Conservation (phyloP, 192 early-diverging fungal species). For the Phlyctochytrium arcticum region DNA sequence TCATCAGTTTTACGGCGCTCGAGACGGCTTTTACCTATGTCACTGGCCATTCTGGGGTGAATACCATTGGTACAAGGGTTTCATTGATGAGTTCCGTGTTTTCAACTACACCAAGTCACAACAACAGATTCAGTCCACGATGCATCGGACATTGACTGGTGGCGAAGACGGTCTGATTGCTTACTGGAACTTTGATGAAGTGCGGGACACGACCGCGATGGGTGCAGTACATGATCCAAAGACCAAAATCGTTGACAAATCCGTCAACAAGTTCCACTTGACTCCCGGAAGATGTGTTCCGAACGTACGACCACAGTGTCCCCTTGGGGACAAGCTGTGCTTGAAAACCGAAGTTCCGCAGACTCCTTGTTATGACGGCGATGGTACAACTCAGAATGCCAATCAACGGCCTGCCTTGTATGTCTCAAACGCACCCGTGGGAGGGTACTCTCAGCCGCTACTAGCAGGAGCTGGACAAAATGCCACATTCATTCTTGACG, state of each 20-base stretch:
- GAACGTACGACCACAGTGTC: not conserved
- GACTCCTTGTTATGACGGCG: not conserved
- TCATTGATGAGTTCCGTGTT: constrained; percentile 8
- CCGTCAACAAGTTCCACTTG: not conserved
- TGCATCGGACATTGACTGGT: not conserved
- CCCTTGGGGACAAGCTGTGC: not conserved
- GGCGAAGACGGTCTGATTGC: not conserved
- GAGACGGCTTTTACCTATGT: constrained; percentile 4
- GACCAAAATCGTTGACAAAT: not conserved
- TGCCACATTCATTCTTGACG: not conserved
- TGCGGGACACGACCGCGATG: not conserved
- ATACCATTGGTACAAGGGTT: constrained; percentile 3
- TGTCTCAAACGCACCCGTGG: constrained; percentile 7
- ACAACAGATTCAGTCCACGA: not conserved
- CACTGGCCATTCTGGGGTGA: constrained; percentile 5
- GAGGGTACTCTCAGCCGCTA: not conserved
- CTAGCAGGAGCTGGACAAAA: not conserved
- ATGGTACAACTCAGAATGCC: constrained; percentile 1
- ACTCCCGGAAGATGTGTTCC: constrained; percentile 6
- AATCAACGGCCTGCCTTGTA: not conserved
- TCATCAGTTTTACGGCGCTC: not conserved
- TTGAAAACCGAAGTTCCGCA: not conserved
- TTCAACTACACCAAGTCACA: not conserved
- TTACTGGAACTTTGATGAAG: constrained; percentile 14
- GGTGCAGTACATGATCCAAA: not conserved